Evolutionary conservation across 108 stramenopile species (phyloP).

Genomic region (Pseudonitzschia multistriata): DNA sequence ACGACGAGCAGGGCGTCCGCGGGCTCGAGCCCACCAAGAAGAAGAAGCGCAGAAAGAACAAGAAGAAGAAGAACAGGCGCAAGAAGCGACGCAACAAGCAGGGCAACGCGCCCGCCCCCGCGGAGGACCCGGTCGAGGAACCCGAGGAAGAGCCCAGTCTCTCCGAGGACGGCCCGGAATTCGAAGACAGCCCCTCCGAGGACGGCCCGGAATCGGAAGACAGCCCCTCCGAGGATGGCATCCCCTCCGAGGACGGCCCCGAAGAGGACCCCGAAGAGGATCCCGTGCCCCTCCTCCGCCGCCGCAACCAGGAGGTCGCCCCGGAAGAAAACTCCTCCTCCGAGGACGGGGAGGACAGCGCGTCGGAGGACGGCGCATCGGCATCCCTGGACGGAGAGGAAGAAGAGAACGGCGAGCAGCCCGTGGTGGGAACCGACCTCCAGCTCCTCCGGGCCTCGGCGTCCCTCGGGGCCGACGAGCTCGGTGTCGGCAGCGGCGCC

Average conservation of each 20-base stretch:
- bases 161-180: neutral
- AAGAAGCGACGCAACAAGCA: too few relatives aligned
- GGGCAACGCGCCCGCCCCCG: too few relatives aligned
- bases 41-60: too few relatives aligned
- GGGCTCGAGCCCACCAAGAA: too few relatives aligned
- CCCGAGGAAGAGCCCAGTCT: neutral
- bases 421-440: neutral
- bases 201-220: neutral
- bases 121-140: neutral
- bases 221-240: neutral
- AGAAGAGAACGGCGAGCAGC: neutral
- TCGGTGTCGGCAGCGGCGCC: neutral
- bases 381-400: neutral
- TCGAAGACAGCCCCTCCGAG: neutral
- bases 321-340: neutral
- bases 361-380: neutral
- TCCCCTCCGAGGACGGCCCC: neutral
- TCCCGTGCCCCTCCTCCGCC: too few relatives aligned
- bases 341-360: neutral
- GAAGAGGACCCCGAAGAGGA: neutral
- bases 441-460: neutral
- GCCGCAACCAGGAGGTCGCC: neutral
- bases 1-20: too few relatives aligned
- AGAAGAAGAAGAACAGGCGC: too few relatives aligned
- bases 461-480: neutral